Evolutionary conservation across 1,284 basidiomycete species (phyloP).

Genomic region (Kalmanozyma brasiliensis): DNA sequence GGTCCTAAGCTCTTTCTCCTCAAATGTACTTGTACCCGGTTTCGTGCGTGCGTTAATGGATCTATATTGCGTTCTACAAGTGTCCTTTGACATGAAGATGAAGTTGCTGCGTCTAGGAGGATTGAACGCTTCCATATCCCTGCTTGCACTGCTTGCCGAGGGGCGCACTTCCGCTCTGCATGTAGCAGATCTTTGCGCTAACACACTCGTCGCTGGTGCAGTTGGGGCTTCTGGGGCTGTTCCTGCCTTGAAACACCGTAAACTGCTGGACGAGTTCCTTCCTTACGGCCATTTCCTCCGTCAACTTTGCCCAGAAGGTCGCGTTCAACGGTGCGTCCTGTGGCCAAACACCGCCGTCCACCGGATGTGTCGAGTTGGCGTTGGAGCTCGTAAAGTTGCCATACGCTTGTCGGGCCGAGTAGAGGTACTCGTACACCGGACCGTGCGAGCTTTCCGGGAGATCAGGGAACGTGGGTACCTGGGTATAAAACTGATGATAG

Average conservation of each 20-base stretch:
- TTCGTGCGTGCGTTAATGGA: too few relatives aligned
- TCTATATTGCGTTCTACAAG: neutral
- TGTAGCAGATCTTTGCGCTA: constrained; percentile 80
- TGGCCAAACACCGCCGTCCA: constrained; percentile 71
- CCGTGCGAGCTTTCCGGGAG: constrained; percentile 74
- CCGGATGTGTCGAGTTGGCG: constrained; percentile 13
- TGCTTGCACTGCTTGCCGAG: constrained; percentile 73
- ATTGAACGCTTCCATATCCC: constrained; percentile 78
- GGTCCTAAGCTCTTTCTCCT: too few relatives aligned
- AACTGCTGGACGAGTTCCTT: constrained; percentile 76
- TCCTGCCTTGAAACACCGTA: constrained; percentile 79
- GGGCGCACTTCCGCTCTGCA: constrained; percentile 76
- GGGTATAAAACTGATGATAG: constrained; percentile 63
- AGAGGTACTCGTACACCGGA: constrained; percentile 77
- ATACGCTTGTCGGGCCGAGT: constrained; percentile 78
- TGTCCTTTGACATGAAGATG: too few relatives aligned
- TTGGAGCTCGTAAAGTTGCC: constrained; percentile 70
- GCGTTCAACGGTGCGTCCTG: constrained; percentile 78
- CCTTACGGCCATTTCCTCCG: constrained; percentile 77
- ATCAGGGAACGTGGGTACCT: constrained; percentile 35
- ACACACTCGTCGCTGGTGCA: constrained; percentile 75
- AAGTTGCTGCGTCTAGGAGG: neutral
- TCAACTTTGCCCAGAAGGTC: constrained; percentile 84
- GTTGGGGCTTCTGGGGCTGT: constrained; percentile 72
- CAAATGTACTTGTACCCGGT: neutral